Percentiles rank a stretch among this genome's conserved stretches.
These are phyloP conservation scores for Chamaecyparis obtusa DNA, from an alignment of 75 land plant species.

Conservation along the genomic window DNA sequence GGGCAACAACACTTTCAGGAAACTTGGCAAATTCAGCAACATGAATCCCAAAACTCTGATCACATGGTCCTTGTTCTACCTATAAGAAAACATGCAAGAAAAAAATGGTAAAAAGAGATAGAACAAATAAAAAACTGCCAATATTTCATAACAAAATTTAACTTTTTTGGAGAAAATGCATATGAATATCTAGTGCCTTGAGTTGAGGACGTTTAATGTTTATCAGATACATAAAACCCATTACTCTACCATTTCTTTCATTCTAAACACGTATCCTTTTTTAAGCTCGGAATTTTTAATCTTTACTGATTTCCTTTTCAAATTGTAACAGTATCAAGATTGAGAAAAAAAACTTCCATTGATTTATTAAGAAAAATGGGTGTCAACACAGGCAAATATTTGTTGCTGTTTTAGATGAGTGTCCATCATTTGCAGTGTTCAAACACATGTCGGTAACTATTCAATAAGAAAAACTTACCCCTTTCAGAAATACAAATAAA, in stretches of 20 bases:
- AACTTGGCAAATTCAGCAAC: constrained; percentile 99
- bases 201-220: background rate
- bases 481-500: background rate
- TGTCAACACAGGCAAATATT: too few species aligned
- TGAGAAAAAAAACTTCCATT: background rate
- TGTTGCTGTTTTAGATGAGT: too few species aligned
- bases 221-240: background rate
- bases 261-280: background rate
- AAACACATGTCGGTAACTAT: background rate
- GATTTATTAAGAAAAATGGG: too few species aligned
- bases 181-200: background rate
- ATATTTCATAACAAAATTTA: background rate
- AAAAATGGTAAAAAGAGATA: background rate
- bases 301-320: background rate
- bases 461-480: background rate
- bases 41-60: constrained; percentile 99
- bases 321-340: background rate
- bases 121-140: background rate
- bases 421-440: background rate
- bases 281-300: background rate
- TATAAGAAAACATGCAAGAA: constrained; percentile 19
- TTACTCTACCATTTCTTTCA: background rate
- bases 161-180: background rate
- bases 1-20: constrained; percentile 83
- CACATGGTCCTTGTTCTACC: constrained; percentile 98